Conservation (phyloP, 108 stramenopile species). For the Seminavis robusta region DNA sequence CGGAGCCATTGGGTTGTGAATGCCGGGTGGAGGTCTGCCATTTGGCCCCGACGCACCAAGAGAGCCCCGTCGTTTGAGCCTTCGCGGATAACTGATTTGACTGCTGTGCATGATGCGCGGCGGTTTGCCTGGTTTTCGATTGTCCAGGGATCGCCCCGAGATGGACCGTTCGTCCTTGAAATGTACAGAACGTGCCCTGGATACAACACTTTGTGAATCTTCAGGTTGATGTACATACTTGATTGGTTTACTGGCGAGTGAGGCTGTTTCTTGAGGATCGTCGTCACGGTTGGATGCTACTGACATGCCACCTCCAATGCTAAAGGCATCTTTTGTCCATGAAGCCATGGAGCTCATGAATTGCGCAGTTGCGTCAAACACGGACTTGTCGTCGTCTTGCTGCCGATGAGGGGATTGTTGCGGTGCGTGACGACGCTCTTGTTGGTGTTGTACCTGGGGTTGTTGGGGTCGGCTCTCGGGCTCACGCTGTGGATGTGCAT, state of each 20-base stretch:
- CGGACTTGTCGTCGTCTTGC: background rate
- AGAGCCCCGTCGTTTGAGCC: no score
- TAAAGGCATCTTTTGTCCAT: background rate
- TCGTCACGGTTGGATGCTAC: background rate
- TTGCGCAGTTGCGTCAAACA: slow-evolving; percentile 3
- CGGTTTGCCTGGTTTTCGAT: no score
- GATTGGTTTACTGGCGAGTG: slow-evolving; percentile 7
- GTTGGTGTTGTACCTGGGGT: background rate
- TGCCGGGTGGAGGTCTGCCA: no score
- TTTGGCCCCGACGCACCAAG: no score
- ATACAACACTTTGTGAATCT: slow-evolving; percentile 9
- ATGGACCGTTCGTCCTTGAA: no score
- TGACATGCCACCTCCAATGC: background rate
- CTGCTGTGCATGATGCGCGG: no score
- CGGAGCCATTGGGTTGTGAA: no score
- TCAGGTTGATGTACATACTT: slow-evolving; percentile 10
- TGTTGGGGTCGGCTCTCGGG: background rate
- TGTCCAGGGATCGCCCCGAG: no score
- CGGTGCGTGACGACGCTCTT: background rate
- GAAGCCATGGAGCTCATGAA: background rate
- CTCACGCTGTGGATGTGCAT: no score
- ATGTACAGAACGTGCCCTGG: slow-evolving; percentile 16
- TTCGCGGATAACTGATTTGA: no score
- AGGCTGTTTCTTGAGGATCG: background rate
- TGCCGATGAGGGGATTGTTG: no score